Conservation (phyloP, 345 rosid genomes). For the Salix suchowensis region DNA sequence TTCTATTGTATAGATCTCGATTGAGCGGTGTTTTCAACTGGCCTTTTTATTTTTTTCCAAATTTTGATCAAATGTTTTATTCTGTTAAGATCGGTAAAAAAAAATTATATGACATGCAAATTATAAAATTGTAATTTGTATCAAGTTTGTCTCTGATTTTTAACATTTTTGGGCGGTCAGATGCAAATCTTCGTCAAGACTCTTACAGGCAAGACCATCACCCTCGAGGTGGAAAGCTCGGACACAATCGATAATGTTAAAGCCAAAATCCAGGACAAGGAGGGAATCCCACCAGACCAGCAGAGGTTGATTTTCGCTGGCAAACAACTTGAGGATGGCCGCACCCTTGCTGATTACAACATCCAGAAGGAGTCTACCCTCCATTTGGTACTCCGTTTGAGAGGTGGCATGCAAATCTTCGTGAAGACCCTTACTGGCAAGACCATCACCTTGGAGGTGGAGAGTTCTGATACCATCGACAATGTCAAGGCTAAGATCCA, state of each 20-base stretch:
- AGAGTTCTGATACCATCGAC: slow-evolving; percentile 36
- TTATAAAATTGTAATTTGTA: neutral
- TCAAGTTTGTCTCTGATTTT: neutral
- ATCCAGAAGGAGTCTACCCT: slow-evolving; percentile 40
- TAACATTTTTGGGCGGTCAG: neutral
- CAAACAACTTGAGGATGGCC: slow-evolving; percentile 37
- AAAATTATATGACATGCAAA: neutral
- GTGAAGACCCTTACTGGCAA: slow-evolving; percentile 25
- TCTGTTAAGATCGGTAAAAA: neutral
- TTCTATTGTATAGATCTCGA: neutral
- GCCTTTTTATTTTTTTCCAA: too few species aligned
- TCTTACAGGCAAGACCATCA: slow-evolving; percentile 35
- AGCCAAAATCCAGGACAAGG: slow-evolving; percentile 41
- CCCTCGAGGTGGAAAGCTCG: slow-evolving; percentile 35
- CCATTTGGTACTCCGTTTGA: slow-evolving; percentile 31
- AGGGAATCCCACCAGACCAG: slow-evolving; percentile 39
- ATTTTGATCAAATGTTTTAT: too few species aligned
- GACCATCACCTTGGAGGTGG: slow-evolving; percentile 37
- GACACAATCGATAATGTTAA: slow-evolving; percentile 40
- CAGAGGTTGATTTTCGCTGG: slow-evolving; percentile 39
- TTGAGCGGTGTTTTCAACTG: neutral
- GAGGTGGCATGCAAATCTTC: slow-evolving; percentile 24
- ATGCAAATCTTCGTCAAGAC: slow-evolving; percentile 11
- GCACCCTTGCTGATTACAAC: slow-evolving; percentile 39
- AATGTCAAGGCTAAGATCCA: slow-evolving; percentile 39